Evolutionary conservation across 495 filamentous ascomycete genomes (phyloP).

Genomic region (Xylaria cubensis): DNA sequence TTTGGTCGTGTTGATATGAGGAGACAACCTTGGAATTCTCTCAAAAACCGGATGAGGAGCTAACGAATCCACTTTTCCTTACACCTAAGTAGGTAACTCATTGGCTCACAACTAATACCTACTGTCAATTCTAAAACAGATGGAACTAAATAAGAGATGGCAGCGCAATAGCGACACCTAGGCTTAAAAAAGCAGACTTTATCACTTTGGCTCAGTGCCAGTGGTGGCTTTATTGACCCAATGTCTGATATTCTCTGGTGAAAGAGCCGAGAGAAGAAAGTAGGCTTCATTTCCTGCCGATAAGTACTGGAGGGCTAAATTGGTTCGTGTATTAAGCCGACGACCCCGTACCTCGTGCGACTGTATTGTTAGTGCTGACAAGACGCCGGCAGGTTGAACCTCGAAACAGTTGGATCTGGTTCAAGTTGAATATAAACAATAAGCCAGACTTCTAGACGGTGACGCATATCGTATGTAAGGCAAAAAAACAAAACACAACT

Average conservation of each 20-base stretch:
- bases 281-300: neutral
- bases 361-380: neutral
- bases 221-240: neutral
- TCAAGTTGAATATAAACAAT: constrained; percentile 6
- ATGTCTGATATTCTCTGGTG: neutral
- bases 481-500: neutral
- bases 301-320: neutral
- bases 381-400: neutral
- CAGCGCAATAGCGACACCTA: neutral
- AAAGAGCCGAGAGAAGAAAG: constrained; percentile 7
- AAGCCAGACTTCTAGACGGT: neutral
- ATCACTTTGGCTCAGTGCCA: neutral
- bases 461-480: neutral
- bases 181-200: neutral
- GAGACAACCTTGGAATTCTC: neutral
- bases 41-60: neutral
- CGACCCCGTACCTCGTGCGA: neutral
- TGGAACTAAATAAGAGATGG: neutral
- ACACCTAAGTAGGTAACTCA: neutral
- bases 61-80: neutral
- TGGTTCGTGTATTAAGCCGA: neutral
- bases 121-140: neutral
- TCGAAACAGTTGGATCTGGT: neutral
- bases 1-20: neutral
- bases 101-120: constrained; percentile 11